These are phyloP conservation scores for Physcomitrellopsis africana DNA, from an alignment of 225 moss, liverwort and hornwort species.

Conservation along the genomic window DNA sequence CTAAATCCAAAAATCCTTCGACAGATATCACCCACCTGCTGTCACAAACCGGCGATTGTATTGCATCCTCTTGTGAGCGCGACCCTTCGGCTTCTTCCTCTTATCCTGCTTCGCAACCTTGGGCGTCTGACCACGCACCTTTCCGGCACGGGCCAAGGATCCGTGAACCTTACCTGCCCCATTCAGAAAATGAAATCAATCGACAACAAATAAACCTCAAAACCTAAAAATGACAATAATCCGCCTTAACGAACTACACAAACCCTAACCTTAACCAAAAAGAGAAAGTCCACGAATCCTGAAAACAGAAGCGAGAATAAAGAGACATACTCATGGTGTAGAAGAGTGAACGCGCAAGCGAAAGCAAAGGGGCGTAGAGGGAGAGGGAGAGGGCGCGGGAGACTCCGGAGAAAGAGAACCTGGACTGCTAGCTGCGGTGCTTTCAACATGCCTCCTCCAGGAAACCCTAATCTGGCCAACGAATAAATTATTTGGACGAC, in stretches of 20 bases:
- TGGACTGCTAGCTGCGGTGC: too few species aligned
- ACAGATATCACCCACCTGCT: slow-evolving; percentile 34
- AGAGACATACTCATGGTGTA: slow-evolving; percentile 24
- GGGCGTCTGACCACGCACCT: slow-evolving; percentile 75
- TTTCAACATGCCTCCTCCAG: neutral
- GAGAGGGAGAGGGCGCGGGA: neutral
- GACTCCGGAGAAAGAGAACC: neutral
- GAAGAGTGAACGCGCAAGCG: neutral
- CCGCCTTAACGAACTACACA: neutral
- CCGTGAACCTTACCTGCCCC: slow-evolving; percentile 76
- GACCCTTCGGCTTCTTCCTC: slow-evolving; percentile 78
- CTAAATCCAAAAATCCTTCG: neutral
- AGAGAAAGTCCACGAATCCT: too few species aligned
- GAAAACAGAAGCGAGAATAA: too few species aligned
- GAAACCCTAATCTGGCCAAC: neutral
- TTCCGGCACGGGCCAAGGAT: slow-evolving; percentile 77
- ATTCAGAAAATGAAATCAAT: neutral
- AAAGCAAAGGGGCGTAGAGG: neutral
- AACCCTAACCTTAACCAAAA: neutral
- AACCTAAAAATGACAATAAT: neutral
- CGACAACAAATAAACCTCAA: neutral
- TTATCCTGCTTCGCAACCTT: slow-evolving; percentile 83
- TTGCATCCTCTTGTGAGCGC: slow-evolving; percentile 76
- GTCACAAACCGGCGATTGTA: slow-evolving; percentile 77
- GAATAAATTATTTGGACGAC: neutral